phyloP scores from a whole-genome alignment of 805 yeast species.

The Yarrowia osloensis region DNA sequence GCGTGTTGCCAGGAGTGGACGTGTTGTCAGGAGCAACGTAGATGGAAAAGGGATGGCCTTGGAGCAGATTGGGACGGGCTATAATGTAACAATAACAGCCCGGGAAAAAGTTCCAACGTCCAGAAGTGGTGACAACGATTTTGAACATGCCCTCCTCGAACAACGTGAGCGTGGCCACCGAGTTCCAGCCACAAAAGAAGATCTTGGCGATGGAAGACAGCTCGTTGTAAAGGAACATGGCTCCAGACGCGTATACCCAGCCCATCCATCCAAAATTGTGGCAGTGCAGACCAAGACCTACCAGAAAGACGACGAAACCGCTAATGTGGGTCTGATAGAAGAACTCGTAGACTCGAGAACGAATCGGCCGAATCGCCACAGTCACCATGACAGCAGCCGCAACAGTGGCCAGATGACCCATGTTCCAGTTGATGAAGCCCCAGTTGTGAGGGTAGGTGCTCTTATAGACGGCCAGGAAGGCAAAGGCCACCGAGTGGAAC shows the following conservation, averaged over 20 bases:
- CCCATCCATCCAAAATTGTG: slow-evolving; percentile 53
- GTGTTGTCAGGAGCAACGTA: slow-evolving; percentile 20
- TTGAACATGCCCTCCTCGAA: slow-evolving; percentile 25
- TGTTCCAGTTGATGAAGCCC: slow-evolving; percentile 28
- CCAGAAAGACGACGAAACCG: slow-evolving; percentile 48
- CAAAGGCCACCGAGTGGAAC: slow-evolving; percentile 14
- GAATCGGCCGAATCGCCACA: slow-evolving; percentile 7
- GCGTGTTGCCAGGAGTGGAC: not conserved
- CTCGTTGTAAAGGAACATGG: slow-evolving; percentile 3
- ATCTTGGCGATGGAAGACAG: slow-evolving; percentile 14
- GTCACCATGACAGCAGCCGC: not conserved
- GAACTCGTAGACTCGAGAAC: slow-evolving; percentile 2
- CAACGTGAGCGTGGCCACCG: slow-evolving; percentile 1
- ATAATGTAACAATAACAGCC: slow-evolving; percentile 26
- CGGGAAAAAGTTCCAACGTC: slow-evolving; percentile 22
- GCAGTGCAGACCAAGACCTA: slow-evolving; percentile 61
- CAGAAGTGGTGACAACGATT: slow-evolving; percentile 6
- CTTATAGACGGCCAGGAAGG: slow-evolving; percentile 14
- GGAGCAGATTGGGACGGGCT: not conserved
- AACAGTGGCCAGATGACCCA: slow-evolving; percentile 11
- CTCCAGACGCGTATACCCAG: slow-evolving; percentile 47
- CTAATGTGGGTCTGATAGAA: slow-evolving; percentile 19
- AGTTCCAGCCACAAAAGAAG: slow-evolving; percentile 22
- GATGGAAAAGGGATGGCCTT: slow-evolving; percentile 20
- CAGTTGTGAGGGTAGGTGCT: slow-evolving; percentile 14